Percentiles rank a stretch among this genome's conserved stretches.
phyloP scores from a whole-genome alignment of 345 rosid species.

The Euphorbia pulcherrima region DNA sequence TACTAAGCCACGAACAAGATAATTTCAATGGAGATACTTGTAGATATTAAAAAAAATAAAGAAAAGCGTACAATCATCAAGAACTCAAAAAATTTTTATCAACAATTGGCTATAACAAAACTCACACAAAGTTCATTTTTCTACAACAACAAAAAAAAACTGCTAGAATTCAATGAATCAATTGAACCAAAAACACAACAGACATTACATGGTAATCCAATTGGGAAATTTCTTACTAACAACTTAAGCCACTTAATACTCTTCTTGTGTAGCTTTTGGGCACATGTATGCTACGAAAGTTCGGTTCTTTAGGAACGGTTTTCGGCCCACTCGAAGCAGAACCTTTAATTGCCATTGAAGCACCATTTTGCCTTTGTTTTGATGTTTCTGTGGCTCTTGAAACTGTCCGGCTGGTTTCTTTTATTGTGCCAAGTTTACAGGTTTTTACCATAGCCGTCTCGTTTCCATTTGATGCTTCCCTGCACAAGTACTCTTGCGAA shows the following conservation, averaged over 20 bases:
- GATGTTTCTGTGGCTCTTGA: constrained; percentile 28
- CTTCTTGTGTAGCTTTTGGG: constrained; percentile 71
- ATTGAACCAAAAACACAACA: constrained; percentile 5
- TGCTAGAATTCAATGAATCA: constrained; percentile 33
- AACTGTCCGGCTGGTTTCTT: constrained; percentile 29
- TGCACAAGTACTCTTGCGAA: constrained; percentile 26
- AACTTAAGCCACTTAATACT: constrained; percentile 24
- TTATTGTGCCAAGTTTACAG: constrained; percentile 28
- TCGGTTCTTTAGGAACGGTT: constrained; percentile 61
- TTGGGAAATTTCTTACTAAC: background rate
- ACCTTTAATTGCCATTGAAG: constrained; percentile 26
- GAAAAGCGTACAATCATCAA: background rate
- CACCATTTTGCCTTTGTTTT: constrained; percentile 18
- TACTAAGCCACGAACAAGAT: no score
- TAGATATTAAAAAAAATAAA: no score
- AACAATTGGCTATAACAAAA: constrained; percentile 1
- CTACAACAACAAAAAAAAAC: constrained; percentile 3
- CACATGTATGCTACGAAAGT: constrained; percentile 48
- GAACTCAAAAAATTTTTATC: background rate
- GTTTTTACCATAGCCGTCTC: constrained; percentile 16
- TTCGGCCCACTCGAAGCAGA: constrained; percentile 35
- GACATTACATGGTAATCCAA: background rate
- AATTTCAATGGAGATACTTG: no score
- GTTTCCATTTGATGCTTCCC: constrained; percentile 35
- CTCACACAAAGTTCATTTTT: background rate